phyloP scores from a whole-genome alignment of 768 basidiomycete genomes.

The Boletellus sp. region DNA sequence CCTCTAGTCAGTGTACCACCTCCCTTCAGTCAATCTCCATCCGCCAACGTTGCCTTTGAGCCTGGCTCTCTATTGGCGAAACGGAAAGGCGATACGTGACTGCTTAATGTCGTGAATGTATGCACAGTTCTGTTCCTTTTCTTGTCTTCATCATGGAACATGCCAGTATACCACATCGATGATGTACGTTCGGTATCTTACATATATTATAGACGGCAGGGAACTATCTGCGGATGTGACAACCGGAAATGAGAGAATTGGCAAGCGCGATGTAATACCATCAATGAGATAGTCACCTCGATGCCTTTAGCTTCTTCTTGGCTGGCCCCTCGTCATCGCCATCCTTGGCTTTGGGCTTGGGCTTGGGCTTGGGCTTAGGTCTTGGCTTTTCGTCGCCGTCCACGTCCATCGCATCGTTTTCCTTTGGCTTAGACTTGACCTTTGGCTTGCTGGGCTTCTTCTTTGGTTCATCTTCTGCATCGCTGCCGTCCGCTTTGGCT shows the following conservation, averaged over 20 bases:
- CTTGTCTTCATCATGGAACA: conserved; percentile 6
- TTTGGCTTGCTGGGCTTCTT: conserved; percentile 46
- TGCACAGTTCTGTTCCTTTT: neutral
- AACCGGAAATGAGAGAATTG: neutral
- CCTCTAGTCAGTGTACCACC: conserved; percentile 49
- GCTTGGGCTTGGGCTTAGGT: conserved; percentile 41
- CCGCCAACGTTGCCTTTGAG: conserved; percentile 54
- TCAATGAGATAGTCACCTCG: conserved; percentile 25
- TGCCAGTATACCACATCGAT: conserved; percentile 12
- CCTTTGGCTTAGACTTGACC: conserved; percentile 37
- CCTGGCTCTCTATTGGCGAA: conserved; percentile 73
- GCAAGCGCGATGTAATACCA: neutral
- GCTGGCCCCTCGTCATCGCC: conserved; percentile 50
- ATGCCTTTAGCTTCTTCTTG: conserved; percentile 73
- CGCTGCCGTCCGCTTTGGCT: conserved; percentile 40
- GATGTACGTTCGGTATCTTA: conserved; percentile 24
- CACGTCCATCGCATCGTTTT: conserved; percentile 48
- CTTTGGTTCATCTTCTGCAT: conserved; percentile 44
- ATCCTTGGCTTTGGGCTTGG: conserved; percentile 35
- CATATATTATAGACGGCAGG: conserved; percentile 14
- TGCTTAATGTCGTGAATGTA: neutral
- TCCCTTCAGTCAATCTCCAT: conserved; percentile 29
- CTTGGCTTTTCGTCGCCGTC: conserved; percentile 34
- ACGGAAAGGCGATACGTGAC: conserved; percentile 33
- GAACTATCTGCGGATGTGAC: conserved; percentile 1